Evolutionary conservation across 2,329 filamentous ascomycete species (phyloP), one percentile per base, ranked within the genome.

Genomic region (Fusarium goolgardi): DNA sequence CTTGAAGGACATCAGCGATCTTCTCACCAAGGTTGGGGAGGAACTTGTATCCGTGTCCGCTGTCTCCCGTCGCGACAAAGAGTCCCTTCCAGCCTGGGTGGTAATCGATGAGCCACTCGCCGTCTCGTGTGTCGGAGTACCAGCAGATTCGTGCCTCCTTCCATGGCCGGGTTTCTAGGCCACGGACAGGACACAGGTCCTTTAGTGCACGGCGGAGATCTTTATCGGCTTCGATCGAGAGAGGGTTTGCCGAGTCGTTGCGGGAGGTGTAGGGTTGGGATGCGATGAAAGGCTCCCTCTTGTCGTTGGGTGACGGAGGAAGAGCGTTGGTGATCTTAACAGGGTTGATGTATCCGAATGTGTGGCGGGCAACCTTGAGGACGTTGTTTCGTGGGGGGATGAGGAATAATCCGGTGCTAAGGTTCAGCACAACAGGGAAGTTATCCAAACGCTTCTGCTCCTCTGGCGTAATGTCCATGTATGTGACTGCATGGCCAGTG

Each of bases 401-500:
- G 75, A 92, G 84, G 82, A 94, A 95, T 61, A 91, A 83, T 11
- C 91, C 91, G 3, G 85, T 88, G 49, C 84, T 86, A 69, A 94
- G 82, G 79, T 93, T 93, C 40, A 95, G 80, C 23, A 92, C 79
- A 3, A 93, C 91, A 0, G 94, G 94, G 73, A 90, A 88, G 34
- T 86, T 80, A 41, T 82, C 82, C 13, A 97, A 82, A 6, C 78
- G 78, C 18, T 82, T 81, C 78, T 94, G 88, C 78, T 97, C 94
- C 7, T 86, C 85, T 18, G 87, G 81, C 0, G 88, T 91, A 71
- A 98, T 85, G 67, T 88, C 84, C 69, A 97, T 81, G 80, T 96
- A 97, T 15, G 86, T 91, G 27, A 98, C 76, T 1, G 88, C 86
- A 74, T 98, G 95, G 16, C 93, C 95, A 0, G 93, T 97, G 4